Percentiles rank a stretch among this genome's conserved stretches.
Conservation (phyloP, 2,329 filamentous ascomycete genomes). For the Diaporthe vaccinii region DNA sequence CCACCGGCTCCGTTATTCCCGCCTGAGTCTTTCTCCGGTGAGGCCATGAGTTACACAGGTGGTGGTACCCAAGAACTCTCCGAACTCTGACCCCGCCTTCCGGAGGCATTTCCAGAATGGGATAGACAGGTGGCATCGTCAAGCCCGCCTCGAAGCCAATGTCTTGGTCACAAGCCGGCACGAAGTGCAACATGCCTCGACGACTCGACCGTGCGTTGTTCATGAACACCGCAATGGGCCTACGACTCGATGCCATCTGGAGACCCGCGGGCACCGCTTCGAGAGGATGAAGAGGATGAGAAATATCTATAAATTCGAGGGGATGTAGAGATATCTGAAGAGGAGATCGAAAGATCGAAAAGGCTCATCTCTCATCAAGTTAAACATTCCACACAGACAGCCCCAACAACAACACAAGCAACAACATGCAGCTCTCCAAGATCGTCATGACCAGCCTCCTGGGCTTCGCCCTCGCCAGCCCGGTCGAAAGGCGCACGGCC, state of each 20-base stretch:
- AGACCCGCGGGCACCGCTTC: constrained; percentile 8
- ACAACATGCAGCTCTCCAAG: constrained; percentile 37
- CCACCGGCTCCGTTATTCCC: constrained; percentile 23
- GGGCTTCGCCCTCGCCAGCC: constrained; percentile 31
- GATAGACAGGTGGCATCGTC: constrained; percentile 27
- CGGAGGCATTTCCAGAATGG: constrained; percentile 21
- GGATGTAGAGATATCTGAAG: not conserved
- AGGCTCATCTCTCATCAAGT: not conserved
- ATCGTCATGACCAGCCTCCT: constrained; percentile 33
- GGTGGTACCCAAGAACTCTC: not conserved
- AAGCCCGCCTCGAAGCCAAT: constrained; percentile 16
- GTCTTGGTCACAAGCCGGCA: constrained; percentile 14
- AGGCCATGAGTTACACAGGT: constrained; percentile 1
- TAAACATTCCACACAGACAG: not conserved
- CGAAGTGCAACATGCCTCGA: constrained; percentile 10
- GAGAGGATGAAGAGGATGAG: too few relatives aligned
- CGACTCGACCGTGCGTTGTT: constrained; percentile 17
- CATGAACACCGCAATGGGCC: not conserved
- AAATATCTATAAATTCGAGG: constrained; percentile 17
- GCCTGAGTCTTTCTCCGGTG: not conserved
- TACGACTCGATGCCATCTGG: not conserved
- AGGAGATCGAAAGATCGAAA: not conserved
- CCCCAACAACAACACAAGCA: not conserved
- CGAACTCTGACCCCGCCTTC: constrained; percentile 13
- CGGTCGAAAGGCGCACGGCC: constrained; percentile 25